These are phyloP conservation scores for Thielaviopsis populi DNA, from an alignment of 2,329 filamentous ascomycete genomes.

Conservation along the genomic window DNA sequence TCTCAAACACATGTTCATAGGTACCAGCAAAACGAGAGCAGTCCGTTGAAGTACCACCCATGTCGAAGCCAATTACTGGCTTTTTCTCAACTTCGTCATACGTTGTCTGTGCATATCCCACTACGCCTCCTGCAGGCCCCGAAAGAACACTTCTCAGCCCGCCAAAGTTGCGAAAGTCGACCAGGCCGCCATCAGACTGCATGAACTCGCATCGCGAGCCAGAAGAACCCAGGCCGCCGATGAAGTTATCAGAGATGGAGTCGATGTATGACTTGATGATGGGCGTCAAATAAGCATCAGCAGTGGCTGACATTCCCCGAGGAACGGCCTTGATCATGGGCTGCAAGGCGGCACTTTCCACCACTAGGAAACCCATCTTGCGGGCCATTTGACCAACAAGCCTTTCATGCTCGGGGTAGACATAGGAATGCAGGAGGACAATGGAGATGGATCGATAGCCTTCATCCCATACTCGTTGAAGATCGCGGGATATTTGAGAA, in stretches of 20 bases:
- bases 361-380: constrained; percentile 46
- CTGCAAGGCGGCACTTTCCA: constrained; percentile 24
- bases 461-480: constrained; percentile 45
- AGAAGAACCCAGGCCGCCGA: constrained; percentile 65
- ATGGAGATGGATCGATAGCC: constrained; percentile 74
- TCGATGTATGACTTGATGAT: constrained; percentile 29
- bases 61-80: constrained; percentile 88
- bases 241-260: constrained; percentile 39
- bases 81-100: constrained; percentile 71
- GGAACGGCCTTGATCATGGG: constrained; percentile 33
- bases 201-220: constrained; percentile 88
- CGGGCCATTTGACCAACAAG: constrained; percentile 59
- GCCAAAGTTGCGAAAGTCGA: constrained; percentile 67
- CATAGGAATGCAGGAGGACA: constrained; percentile 85
- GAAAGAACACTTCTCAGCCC: constrained; percentile 75
- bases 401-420: constrained; percentile 73
- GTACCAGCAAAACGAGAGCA: constrained; percentile 76
- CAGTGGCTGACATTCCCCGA: constrained; percentile 29
- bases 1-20: constrained; percentile 90
- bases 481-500: constrained; percentile 36
- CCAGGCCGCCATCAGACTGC: constrained; percentile 67
- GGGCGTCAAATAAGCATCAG: constrained; percentile 31
- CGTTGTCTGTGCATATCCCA: constrained; percentile 81
- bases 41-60: constrained; percentile 69
- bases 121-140: constrained; percentile 82